phyloP scores from a whole-genome alignment of 2,329 filamentous ascomycete species.

The Ciborinia camelliae region DNA sequence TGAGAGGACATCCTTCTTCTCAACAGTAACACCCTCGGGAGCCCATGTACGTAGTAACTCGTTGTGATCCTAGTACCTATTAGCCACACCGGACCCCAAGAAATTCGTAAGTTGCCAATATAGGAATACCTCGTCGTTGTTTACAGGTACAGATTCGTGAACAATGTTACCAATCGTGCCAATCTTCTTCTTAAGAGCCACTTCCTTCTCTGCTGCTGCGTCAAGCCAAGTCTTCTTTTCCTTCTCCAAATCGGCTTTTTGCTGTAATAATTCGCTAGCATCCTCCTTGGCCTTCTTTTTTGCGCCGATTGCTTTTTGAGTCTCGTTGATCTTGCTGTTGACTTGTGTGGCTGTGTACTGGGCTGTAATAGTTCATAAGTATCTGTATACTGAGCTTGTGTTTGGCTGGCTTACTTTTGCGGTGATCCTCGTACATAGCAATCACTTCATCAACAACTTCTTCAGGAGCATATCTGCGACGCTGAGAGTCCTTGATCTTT shows the following conservation, averaged over 20 bases:
- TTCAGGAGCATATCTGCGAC: slow-evolving; percentile 73
- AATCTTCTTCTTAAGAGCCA: slow-evolving; percentile 70
- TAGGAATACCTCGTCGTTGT: slow-evolving; percentile 66
- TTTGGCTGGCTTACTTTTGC: slow-evolving; percentile 56
- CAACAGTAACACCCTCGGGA: slow-evolving; percentile 68
- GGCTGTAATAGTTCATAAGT: slow-evolving; percentile 43
- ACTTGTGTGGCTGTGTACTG: slow-evolving; percentile 78
- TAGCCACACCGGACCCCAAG: slow-evolving; percentile 5
- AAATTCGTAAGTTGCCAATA: background rate
- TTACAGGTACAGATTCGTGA: slow-evolving; percentile 80
- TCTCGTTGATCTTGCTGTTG: slow-evolving; percentile 78
- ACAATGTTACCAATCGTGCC: slow-evolving; percentile 88
- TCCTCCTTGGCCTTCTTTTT: slow-evolving; percentile 96
- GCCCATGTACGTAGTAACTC: slow-evolving; percentile 72
- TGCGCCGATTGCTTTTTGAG: slow-evolving; percentile 83
- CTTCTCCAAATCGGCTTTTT: slow-evolving; percentile 75
- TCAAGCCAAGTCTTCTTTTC: slow-evolving; percentile 79
- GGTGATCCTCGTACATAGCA: slow-evolving; percentile 78
- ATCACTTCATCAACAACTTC: slow-evolving; percentile 90
- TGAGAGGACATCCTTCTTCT: slow-evolving; percentile 76
- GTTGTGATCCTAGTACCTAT: slow-evolving; percentile 66
- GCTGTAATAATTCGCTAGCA: slow-evolving; percentile 71
- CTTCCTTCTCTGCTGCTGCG: slow-evolving; percentile 70
- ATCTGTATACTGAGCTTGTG: background rate
- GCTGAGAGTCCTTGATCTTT: slow-evolving; percentile 87